Evolutionary conservation across 176 grass and related monocot genomes (phyloP), one percentile per base, ranked within the genome.

Genomic region (Cenchrus purpureus): DNA sequence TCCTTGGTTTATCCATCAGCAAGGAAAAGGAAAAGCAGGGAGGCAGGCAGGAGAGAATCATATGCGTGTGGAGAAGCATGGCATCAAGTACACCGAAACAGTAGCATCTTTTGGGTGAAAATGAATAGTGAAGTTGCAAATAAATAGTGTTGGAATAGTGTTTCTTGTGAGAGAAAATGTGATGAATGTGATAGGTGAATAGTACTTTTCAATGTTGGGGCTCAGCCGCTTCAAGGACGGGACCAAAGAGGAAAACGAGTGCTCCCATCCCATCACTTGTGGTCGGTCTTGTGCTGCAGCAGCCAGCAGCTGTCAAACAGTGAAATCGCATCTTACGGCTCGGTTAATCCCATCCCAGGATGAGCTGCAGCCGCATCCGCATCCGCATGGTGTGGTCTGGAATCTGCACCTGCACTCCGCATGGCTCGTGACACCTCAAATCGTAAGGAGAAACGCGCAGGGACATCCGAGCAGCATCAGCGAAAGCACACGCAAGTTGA

Each of bases 41-140:
- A 44, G 43, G 6, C 25, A 8, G 2, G 7, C 37, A 44, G 15
- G 37, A 28, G 51, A 31, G 32, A 58, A 40, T 40, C 37, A 2
- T 40, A 25, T 76, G 19, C 25, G 25, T 25, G 25, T 25, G 25
- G 25, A 25, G 25, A 25, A 25, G 25, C 67, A 46, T 12, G 46
- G 68, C 65, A 82, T 46, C 48, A 66, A 44, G 82, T 55, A 44
- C 73, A 8, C 59, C 42, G n/a, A 19, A 29, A 63, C 20, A 78
- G 58, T 48, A 20, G 10, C 20, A 48, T n/a, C n/a, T n/a, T n/a
- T n/a, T n/a, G n/a, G n/a, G n/a, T n/a, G n/a, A n/a, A n/a, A n/a
- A n/a, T n/a, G n/a, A n/a, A n/a, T n/a, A n/a, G n/a, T n/a, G n/a
- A n/a, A n/a, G n/a, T n/a, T n/a, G n/a, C n/a, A n/a, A n/a, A n/a